Percentiles rank a stretch among this genome's conserved stretches.
These are phyloP conservation scores for Hyphodiscus hymeniophilus DNA, from an alignment of 495 filamentous ascomycete species.

Conservation along the genomic window DNA sequence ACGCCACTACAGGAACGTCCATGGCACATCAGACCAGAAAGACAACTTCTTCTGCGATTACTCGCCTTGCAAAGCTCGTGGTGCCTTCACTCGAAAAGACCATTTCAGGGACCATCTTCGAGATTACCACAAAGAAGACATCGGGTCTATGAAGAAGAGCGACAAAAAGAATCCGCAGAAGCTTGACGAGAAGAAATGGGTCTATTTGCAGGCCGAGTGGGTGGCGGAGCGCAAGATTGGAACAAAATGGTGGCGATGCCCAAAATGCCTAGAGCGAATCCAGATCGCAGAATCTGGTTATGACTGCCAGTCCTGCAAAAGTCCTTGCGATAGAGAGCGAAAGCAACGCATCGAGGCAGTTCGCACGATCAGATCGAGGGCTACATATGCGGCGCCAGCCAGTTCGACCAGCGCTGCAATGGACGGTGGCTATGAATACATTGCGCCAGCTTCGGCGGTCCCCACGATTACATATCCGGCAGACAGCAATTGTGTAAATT, in stretches of 20 bases:
- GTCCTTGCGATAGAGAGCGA: conserved; percentile 22
- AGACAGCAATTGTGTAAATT: too few relatives aligned
- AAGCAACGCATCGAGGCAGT: not conserved
- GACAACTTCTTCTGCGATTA: conserved; percentile 25
- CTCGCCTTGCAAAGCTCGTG: conserved; percentile 5
- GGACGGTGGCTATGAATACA: too few relatives aligned
- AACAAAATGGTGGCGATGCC: conserved; percentile 41
- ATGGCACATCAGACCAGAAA: conserved; percentile 28
- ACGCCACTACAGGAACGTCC: conserved; percentile 34
- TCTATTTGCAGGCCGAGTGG: conserved; percentile 12
- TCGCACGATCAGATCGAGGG: too few relatives aligned
- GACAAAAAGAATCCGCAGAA: conserved; percentile 21
- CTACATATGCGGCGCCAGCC: too few relatives aligned
- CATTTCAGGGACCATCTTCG: conserved; percentile 38
- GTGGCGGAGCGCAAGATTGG: conserved; percentile 26
- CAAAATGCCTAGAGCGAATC: conserved; percentile 34
- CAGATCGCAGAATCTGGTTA: conserved; percentile 26
- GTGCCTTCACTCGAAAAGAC: conserved; percentile 19
- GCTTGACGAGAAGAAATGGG: conserved; percentile 1
- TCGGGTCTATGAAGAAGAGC: conserved; percentile 21
- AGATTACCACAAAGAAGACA: conserved; percentile 41
- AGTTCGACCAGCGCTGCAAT: too few relatives aligned
- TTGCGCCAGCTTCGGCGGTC: too few relatives aligned
- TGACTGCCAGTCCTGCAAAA: conserved; percentile 33
- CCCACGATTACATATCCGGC: too few relatives aligned